Conservation (phyloP, 352 stramenopile genomes). For the Phytophthora sansomeana region DNA sequence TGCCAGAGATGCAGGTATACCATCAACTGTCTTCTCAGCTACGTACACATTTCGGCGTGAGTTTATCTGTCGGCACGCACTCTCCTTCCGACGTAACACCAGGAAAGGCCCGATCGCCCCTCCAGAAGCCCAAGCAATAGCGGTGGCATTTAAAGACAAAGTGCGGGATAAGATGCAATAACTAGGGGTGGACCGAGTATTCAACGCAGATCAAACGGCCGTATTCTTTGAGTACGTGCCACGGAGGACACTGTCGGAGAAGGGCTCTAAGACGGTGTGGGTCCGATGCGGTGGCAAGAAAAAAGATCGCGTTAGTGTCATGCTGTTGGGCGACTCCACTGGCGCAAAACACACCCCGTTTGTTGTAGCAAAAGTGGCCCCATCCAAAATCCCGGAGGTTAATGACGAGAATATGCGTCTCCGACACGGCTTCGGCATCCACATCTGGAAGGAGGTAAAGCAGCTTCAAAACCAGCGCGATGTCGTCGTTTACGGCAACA, state of each 20-base stretch:
- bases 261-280: conserved; percentile 36
- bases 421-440: conserved; percentile 35
- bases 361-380: conserved; percentile 34
- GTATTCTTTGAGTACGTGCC: conserved; percentile 46
- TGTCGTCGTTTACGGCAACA: no score
- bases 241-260: conserved; percentile 32
- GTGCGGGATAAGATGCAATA: not conserved
- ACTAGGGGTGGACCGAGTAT: conserved; percentile 21
- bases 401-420: no score
- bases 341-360: conserved; percentile 30
- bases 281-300: conserved; percentile 25
- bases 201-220: conserved; percentile 41
- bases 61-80: not conserved
- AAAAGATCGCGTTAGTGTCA: conserved; percentile 31
- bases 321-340: conserved; percentile 33
- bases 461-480: no score
- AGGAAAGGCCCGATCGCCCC: conserved; percentile 1
- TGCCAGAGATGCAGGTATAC: not conserved
- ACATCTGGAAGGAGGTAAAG: conserved; percentile 29
- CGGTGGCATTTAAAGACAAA: not conserved
- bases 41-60: conserved; percentile 1
- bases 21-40: not conserved
- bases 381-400: not conserved
- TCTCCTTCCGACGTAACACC: conserved; percentile 1
- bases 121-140: not conserved